A percentile compares a stretch with the other conserved stretches of the same genome.
phyloP scores from a whole-genome alignment of 2,329 filamentous ascomycete species.

The Penicillium sp. region DNA sequence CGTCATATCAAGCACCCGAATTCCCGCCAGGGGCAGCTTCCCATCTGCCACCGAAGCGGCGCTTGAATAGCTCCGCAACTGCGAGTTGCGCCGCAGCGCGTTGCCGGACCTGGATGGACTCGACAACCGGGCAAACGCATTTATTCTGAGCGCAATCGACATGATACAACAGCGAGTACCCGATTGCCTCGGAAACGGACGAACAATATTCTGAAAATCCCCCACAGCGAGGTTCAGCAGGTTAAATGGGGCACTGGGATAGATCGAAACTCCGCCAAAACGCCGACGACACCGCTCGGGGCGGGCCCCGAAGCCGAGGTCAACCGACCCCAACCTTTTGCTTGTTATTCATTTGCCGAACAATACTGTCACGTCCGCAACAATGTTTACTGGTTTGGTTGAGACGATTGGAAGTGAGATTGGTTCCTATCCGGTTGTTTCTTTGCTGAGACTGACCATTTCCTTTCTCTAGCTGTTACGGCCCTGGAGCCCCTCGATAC shows the following conservation, averaged over 20 bases:
- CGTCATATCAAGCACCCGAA: conserved; percentile 94
- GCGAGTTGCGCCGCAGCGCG: conserved; percentile 28
- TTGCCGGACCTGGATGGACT: conserved; percentile 25
- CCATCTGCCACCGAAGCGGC: conserved; percentile 45
- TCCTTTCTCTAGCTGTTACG: conserved; percentile 69
- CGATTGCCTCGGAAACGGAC: conserved; percentile 3
- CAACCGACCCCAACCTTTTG: conserved; percentile 20
- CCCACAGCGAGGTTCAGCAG: background rate
- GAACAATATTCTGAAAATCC: conserved; percentile 7
- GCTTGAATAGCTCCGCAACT: conserved; percentile 47
- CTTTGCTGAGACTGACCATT: conserved; percentile 31
- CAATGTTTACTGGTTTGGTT: conserved; percentile 95
- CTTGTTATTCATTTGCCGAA: conserved; percentile 21
- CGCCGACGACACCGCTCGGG: conserved; percentile 32
- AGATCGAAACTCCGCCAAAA: conserved; percentile 32
- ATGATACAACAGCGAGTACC: conserved; percentile 21
- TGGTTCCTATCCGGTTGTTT: background rate
- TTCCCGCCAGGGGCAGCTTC: conserved; percentile 75
- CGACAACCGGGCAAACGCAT: conserved; percentile 30
- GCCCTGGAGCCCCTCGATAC: conserved; percentile 78
- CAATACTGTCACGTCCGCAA: conserved; percentile 27
- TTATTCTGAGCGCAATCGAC: conserved; percentile 32
- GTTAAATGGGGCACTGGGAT: conserved; percentile 22
- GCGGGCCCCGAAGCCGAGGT: conserved; percentile 33
- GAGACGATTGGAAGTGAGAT: conserved; percentile 86